phyloP scores from a whole-genome alignment of 805 yeast genomes.

The Wickerhamiella australiensis region DNA sequence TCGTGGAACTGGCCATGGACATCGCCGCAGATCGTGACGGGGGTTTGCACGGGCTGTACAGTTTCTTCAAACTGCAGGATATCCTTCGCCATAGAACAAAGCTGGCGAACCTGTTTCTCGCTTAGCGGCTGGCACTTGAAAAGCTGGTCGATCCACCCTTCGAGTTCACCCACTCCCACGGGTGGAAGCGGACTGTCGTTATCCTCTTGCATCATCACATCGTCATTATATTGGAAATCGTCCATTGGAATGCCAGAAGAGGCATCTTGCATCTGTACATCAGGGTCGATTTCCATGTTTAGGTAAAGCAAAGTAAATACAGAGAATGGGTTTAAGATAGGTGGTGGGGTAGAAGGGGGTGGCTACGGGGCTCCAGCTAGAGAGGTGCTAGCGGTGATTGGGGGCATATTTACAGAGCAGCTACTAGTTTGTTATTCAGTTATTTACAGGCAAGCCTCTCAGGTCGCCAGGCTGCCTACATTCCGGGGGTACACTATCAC shows the following conservation, averaged over 20 bases:
- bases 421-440: no score
- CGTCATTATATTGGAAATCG: constrained; percentile 9
- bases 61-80: constrained; percentile 84
- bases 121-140: constrained; percentile 72
- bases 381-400: background rate
- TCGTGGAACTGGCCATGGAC: constrained; percentile 97
- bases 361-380: background rate
- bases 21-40: constrained; percentile 95
- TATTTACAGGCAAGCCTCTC: no score
- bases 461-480: no score
- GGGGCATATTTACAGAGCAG: no score
- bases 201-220: constrained; percentile 10
- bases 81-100: constrained; percentile 86
- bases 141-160: constrained; percentile 79
- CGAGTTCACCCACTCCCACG: constrained; percentile 61
- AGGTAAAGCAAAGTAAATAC: background rate
- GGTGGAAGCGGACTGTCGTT: constrained; percentile 10
- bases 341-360: background rate
- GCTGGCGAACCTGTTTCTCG: constrained; percentile 65
- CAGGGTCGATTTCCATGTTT: constrained; percentile 30
- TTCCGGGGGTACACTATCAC: no score
- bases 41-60: constrained; percentile 89
- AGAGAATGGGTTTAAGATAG: background rate
- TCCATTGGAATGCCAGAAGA: constrained; percentile 14
- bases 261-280: constrained; percentile 32